phyloP scores from a whole-genome alignment of 1,284 basidiomycete species.

The Ganoderma lucidum region DNA sequence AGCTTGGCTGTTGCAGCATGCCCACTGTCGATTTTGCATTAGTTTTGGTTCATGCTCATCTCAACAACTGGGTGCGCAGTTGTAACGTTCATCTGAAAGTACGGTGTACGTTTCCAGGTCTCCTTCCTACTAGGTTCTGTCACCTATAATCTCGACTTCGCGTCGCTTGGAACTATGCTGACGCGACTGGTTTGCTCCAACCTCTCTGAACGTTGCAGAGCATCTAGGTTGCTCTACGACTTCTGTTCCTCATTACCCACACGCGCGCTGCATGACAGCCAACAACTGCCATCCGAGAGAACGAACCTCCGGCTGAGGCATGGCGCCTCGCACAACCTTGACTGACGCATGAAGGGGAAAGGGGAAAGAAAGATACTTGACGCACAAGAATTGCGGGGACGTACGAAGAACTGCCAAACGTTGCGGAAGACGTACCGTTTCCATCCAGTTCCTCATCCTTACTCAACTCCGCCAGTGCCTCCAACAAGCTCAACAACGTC shows the following conservation, averaged over 20 bases:
- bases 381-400: neutral
- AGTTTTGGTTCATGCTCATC: neutral
- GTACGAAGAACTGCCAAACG: neutral
- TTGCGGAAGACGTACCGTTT: conserved; percentile 45
- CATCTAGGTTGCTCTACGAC: no score
- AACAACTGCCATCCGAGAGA: neutral
- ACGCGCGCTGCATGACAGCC: no score
- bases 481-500: conserved; percentile 70
- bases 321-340: neutral
- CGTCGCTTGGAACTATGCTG: no score
- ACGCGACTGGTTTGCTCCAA: no score
- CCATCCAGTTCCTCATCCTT: conserved; percentile 54
- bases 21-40: conserved; percentile 34
- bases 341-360: neutral
- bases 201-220: no score
- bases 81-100: neutral
- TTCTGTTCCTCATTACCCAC: no score
- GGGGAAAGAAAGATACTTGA: neutral
- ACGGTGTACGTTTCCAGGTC: no score
- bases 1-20: conserved; percentile 49
- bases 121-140: no score
- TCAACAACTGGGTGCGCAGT: neutral
- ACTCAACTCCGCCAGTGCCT: conserved; percentile 65
- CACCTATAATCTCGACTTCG: no score
- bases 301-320: neutral